Evolutionary conservation across 768 basidiomycete genomes (phyloP), one percentile per base, ranked within the genome.

Genomic region (Auricularia heimuer): DNA sequence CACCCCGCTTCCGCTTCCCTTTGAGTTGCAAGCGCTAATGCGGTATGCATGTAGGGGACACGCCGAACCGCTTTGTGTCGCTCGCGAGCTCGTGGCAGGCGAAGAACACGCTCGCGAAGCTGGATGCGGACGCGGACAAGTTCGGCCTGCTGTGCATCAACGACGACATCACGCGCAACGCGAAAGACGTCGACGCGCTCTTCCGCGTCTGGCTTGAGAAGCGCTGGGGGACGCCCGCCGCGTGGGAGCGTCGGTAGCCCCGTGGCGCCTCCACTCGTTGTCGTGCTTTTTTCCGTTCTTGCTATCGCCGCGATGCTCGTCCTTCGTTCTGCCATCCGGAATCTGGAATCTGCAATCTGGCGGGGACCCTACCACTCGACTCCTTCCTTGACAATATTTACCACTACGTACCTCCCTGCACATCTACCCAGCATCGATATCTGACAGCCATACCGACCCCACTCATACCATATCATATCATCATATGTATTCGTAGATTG

Each of bases 81-180:
- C 37, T 64, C 8, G 4, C 24, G 29, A 61, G 35, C 58, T 12
- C 14, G 39, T 44, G 39, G 10, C 18, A 33, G 14, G 34, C 64
- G 29, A 61, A 16, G 39, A 11, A 62, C 16, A 33, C 24, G 12
- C 34, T 65, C n/a, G 36, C n/a, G 34, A 58, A 61, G 29, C 54
- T 64, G 4, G 37, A 64, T 3, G 14, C 11, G 18, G 56, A 60
- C 29, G 29, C 24, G 56, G 29, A 24, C 56, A 44, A 42, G 62
- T 56, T 64, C 62, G 63, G 54, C 18, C 66, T 68, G n/a, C 42
- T 68, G 29, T 67, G 66, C 45, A 42, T 68, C 42, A 68, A 68
- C 47, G 67, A 68, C 42, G 62, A 68, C 61, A 66, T 68, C 18
- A 34, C n/a, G 33, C 37, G 63, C 6, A 10, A 34, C 10, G 63